Conservation (phyloP, 306 rosid genomes). For the Lotus japonicus region DNA sequence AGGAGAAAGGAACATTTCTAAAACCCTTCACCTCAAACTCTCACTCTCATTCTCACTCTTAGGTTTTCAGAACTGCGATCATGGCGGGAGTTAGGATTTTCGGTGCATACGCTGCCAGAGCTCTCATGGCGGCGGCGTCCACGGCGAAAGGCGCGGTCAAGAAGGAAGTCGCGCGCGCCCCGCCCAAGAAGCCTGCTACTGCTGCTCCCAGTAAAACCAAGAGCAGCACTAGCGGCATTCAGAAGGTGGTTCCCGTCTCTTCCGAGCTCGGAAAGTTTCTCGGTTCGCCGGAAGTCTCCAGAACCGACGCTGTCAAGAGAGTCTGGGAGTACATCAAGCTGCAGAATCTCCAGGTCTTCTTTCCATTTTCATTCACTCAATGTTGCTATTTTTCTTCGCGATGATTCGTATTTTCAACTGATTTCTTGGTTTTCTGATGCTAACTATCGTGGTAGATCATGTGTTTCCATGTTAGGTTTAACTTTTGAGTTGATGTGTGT, state of each 20-base stretch:
- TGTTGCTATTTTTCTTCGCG: neutral
- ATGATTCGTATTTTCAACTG: neutral
- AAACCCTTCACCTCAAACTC: neutral
- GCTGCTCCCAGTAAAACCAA: too few species aligned
- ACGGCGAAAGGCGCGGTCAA: constrained; percentile 15
- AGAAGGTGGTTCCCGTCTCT: constrained; percentile 42
- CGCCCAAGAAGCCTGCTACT: neutral
- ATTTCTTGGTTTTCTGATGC: neutral
- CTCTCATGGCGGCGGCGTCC: constrained; percentile 30
- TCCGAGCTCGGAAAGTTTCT: constrained; percentile 39
- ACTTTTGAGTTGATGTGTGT: neutral
- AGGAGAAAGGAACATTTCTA: neutral
- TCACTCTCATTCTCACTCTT: neutral
- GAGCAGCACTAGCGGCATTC: constrained; percentile 4
- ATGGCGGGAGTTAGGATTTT: constrained; percentile 39
- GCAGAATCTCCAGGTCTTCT: constrained; percentile 42
- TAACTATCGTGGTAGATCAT: neutral
- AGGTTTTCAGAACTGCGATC: constrained; percentile 30
- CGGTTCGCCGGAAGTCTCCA: constrained; percentile 30
- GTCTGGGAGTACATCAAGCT: constrained; percentile 43
- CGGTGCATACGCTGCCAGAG: constrained; percentile 28
- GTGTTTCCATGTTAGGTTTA: neutral
- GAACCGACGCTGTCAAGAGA: constrained; percentile 37
- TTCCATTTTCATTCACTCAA: neutral
- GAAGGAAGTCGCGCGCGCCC: neutral